A percentile compares a stretch with the other conserved stretches of the same genome.
phyloP scores from a whole-genome alignment of 2,329 filamentous ascomycete genomes.

The Passalora sequoiae region DNA sequence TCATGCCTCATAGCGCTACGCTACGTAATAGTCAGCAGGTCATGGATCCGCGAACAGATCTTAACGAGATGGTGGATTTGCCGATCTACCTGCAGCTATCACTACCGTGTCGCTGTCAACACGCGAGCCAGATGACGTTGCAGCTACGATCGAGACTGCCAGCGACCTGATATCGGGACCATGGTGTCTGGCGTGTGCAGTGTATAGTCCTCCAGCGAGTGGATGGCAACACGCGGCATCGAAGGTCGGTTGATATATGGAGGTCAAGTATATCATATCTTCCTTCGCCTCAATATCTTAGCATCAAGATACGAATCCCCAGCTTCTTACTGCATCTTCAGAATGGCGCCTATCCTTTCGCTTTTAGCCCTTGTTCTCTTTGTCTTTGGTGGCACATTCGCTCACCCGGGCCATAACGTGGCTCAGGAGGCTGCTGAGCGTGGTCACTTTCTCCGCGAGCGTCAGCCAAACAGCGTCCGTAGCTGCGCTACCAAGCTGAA shows the following conservation, averaged over 20 bases:
- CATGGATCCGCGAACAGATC: too few species aligned
- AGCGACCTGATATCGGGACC: too few species aligned
- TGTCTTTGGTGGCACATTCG: slow-evolving; percentile 14
- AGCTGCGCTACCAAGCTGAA: slow-evolving; percentile 20
- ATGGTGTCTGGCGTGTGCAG: slow-evolving; percentile 1
- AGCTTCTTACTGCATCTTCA: not conserved
- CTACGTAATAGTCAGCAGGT: too few species aligned
- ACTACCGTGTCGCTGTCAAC: too few species aligned
- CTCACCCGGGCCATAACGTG: slow-evolving; percentile 24
- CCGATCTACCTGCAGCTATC: too few species aligned
- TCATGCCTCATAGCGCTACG: too few species aligned
- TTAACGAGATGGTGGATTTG: too few species aligned
- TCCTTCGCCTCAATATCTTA: not conserved
- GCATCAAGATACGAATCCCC: too few species aligned
- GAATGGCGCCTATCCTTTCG: slow-evolving; percentile 16
- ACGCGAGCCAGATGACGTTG: too few species aligned
- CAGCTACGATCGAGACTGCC: too few species aligned
- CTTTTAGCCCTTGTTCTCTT: slow-evolving; percentile 16
- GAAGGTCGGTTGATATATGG: not conserved
- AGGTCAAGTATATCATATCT: slow-evolving; percentile 1
- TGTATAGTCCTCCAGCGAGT: not conserved
- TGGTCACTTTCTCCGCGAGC: slow-evolving; percentile 16
- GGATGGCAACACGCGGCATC: slow-evolving; percentile 2
- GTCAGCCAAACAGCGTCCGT: slow-evolving; percentile 21
- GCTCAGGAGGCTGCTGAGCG: slow-evolving; percentile 23